These are phyloP conservation scores for Scheffersomyces insectosa DNA, from an alignment of 1,139 yeast species.

Conservation along the genomic window DNA sequence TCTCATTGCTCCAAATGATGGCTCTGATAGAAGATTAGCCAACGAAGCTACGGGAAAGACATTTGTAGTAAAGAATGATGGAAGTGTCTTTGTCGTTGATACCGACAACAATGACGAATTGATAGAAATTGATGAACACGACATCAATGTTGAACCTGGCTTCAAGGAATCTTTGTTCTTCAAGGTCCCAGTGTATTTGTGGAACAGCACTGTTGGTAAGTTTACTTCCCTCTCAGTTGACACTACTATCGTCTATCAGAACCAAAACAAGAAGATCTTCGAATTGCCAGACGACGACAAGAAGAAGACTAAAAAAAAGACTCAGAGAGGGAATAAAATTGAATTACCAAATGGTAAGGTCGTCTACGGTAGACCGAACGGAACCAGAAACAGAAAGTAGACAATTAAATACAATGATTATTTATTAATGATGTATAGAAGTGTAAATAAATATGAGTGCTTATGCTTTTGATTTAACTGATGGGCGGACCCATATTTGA, in stretches of 20 bases:
- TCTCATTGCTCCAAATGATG: conserved; percentile 46
- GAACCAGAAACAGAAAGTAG: conserved; percentile 10
- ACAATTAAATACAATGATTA: conserved; percentile 1
- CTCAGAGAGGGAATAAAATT: conserved; percentile 44
- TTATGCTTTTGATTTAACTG: no score
- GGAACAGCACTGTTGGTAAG: conserved; percentile 50
- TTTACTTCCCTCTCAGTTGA: conserved; percentile 17
- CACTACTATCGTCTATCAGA: conserved; percentile 18
- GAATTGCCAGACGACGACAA: conserved; percentile 6
- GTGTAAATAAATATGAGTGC: no score
- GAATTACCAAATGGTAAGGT: conserved; percentile 64
- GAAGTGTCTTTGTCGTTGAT: conserved; percentile 66
- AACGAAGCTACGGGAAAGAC: conserved; percentile 49
- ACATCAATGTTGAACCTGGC: conserved; percentile 39
- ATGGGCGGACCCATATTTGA: no score
- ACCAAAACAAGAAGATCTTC: conserved; percentile 2
- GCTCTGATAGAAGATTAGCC: conserved; percentile 41
- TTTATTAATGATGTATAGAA: not conserved
- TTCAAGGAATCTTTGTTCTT: conserved; percentile 58
- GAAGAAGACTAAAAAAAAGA: conserved; percentile 31
- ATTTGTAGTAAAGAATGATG: conserved; percentile 67
- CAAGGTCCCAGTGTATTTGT: conserved; percentile 43
- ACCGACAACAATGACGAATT: conserved; percentile 43
- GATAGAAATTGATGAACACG: conserved; percentile 37
- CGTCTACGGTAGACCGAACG: conserved; percentile 44